These are phyloP conservation scores for Emmonsiellopsis sp. DNA, from an alignment of 2,329 filamentous ascomycete species.

Conservation along the genomic window DNA sequence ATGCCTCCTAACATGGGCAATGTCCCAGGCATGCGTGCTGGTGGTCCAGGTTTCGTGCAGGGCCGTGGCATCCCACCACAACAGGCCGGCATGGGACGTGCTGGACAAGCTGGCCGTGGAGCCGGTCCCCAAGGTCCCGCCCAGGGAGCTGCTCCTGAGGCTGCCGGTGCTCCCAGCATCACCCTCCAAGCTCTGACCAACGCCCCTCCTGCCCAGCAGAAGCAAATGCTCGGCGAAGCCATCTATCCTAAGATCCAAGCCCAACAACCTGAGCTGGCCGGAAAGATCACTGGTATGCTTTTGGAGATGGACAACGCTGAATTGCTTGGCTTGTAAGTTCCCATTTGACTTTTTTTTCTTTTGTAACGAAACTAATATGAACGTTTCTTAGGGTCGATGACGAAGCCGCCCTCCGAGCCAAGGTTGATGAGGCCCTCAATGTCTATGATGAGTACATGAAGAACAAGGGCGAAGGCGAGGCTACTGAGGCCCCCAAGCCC, in stretches of 20 bases:
- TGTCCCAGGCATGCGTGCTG: slow-evolving; percentile 36
- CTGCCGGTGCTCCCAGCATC: slow-evolving; percentile 32
- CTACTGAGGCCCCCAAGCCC: slow-evolving; percentile 36
- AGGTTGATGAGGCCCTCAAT: slow-evolving; percentile 93
- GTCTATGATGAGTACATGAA: slow-evolving; percentile 99
- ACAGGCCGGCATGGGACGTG: slow-evolving; percentile 31
- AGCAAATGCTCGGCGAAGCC: slow-evolving; percentile 95
- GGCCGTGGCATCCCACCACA: slow-evolving; percentile 36
- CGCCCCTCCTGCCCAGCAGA: slow-evolving; percentile 68
- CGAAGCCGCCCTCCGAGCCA: slow-evolving; percentile 76
- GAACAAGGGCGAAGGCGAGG: slow-evolving; percentile 51
- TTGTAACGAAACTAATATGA: slow-evolving; percentile 13
- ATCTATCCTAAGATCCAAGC: slow-evolving; percentile 97
- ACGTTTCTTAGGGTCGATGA: slow-evolving; percentile 64
- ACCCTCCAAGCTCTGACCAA: slow-evolving; percentile 43
- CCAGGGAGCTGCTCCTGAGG: slow-evolving; percentile 31
- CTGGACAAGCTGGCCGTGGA: slow-evolving; percentile 34
- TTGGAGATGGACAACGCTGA: slow-evolving; percentile 98
- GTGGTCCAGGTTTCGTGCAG: slow-evolving; percentile 36
- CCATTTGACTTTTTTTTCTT: slow-evolving; percentile 1
- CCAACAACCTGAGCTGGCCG: slow-evolving; percentile 89
- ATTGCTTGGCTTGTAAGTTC: slow-evolving; percentile 85
- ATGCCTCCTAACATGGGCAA: slow-evolving; percentile 63
- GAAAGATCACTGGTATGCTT: slow-evolving; percentile 99
- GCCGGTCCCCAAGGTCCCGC: slow-evolving; percentile 20